Percentiles rank a stretch among this genome's conserved stretches.
Evolutionary conservation across 2,329 filamentous ascomycete genomes (phyloP).

Genomic region (Rutstroemia sp.): DNA sequence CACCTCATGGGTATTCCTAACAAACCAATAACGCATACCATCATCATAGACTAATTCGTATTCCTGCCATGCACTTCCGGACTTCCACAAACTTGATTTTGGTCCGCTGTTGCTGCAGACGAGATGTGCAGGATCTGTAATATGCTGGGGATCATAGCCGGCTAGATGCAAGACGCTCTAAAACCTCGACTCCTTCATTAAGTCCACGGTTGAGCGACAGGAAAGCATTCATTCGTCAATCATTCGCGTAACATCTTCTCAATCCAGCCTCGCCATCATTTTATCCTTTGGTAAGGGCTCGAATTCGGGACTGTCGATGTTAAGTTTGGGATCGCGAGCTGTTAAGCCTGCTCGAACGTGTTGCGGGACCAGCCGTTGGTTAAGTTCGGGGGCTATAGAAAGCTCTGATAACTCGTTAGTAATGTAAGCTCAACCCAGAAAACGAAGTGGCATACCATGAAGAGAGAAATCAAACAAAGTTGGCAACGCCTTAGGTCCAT

Average conservation of each 20-base stretch:
- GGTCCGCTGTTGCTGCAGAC: conserved; percentile 21
- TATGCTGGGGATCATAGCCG: conserved; percentile 23
- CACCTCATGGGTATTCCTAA: conserved; percentile 27
- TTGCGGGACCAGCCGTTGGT: conserved; percentile 77
- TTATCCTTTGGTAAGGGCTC: conserved; percentile 86
- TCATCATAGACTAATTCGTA: conserved; percentile 24
- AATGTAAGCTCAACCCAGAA: conserved; percentile 1
- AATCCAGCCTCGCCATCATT: conserved; percentile 97
- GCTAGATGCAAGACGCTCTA: conserved; percentile 24
- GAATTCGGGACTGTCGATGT: conserved; percentile 86
- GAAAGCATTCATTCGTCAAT: conserved; percentile 31
- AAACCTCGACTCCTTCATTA: conserved; percentile 20
- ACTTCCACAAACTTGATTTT: conserved; percentile 25
- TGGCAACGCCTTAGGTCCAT: conserved; percentile 76
- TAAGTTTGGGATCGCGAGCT: conserved; percentile 48
- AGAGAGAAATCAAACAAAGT: conserved; percentile 86
- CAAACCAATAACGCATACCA: conserved; percentile 29
- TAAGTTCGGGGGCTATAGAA: conserved; percentile 86
- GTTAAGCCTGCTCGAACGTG: conserved; percentile 71
- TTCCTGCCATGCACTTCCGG: conserved; percentile 23
- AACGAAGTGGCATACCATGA: conserved; percentile 60
- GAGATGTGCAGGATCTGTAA: conserved; percentile 24
- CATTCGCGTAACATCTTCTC: conserved; percentile 36
- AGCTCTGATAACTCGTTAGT: conserved; percentile 55
- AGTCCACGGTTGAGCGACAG: conserved; percentile 25